phyloP scores from a whole-genome alignment of 1,284 basidiomycete genomes.

The Wallemia ichthyophaga region DNA sequence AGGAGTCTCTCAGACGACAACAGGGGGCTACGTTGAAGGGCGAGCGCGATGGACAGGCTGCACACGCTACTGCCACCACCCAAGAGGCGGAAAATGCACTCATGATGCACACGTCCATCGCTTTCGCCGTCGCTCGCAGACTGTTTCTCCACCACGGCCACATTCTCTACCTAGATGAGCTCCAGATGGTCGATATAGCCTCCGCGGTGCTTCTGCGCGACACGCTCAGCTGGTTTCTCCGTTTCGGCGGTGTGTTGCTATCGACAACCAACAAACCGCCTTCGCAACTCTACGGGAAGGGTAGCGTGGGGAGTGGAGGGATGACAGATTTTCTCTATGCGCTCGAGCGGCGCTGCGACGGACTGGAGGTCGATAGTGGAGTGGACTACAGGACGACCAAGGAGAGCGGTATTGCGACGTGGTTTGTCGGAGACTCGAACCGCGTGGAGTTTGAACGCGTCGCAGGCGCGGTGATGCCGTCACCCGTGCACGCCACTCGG shows the following conservation, averaged over 20 bases:
- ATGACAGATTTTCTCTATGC: not conserved
- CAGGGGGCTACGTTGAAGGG: not conserved
- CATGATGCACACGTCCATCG: slow-evolving; percentile 6
- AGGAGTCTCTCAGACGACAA: not conserved
- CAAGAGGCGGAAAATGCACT: slow-evolving; percentile 9
- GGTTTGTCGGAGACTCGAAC: not conserved
- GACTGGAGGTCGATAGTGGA: slow-evolving; percentile 6
- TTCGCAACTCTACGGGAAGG: slow-evolving; percentile 5
- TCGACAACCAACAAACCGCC: not conserved
- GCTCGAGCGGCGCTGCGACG: slow-evolving; percentile 6
- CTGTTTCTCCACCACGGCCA: slow-evolving; percentile 15
- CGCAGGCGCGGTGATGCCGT: no score
- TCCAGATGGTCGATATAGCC: slow-evolving; percentile 16
- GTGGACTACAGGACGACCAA: slow-evolving; percentile 5
- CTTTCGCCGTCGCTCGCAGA: slow-evolving; percentile 10
- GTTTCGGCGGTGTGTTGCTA: not conserved
- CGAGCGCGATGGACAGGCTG: no score
- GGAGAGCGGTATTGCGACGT: slow-evolving; percentile 3
- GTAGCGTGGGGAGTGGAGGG: not conserved
- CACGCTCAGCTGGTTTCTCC: not conserved
- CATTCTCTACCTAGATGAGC: slow-evolving; percentile 17
- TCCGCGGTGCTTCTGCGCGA: slow-evolving; percentile 5
- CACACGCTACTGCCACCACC: slow-evolving; percentile 13
- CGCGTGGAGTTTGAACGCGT: not conserved
- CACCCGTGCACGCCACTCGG: not conserved